A percentile compares a stretch with the other conserved stretches of the same genome.
These are phyloP conservation scores for Dothidotthia symphoricarpi DNA, from an alignment of 2,329 filamentous ascomycete species.

Conservation along the genomic window DNA sequence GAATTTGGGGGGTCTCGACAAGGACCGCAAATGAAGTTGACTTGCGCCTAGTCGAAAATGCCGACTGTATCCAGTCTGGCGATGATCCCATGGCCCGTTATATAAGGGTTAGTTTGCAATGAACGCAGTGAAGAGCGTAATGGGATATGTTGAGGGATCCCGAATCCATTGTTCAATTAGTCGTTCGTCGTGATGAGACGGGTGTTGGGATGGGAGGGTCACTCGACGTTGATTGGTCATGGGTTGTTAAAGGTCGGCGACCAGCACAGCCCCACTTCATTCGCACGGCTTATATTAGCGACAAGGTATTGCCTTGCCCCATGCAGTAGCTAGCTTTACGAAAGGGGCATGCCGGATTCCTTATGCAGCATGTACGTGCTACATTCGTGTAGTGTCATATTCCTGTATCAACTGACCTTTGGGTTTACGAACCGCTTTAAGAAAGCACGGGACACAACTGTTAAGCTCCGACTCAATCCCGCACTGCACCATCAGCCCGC, in stretches of 20 bases:
- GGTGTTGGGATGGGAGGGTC: slow-evolving; percentile 7
- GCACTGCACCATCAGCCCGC: too few relatives aligned
- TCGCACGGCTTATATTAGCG: slow-evolving; percentile 17
- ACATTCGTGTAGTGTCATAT: slow-evolving; percentile 2
- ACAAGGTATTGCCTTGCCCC: slow-evolving; percentile 6
- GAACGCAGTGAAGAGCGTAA: too few relatives aligned
- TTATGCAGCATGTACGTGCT: slow-evolving; percentile 12
- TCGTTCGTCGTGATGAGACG: slow-evolving; percentile 3
- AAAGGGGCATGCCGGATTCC: slow-evolving; percentile 13
- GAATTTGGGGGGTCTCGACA: too few relatives aligned
- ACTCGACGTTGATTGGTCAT: slow-evolving; percentile 13
- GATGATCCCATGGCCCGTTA: too few relatives aligned
- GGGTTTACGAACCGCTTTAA: too few relatives aligned
- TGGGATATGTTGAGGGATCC: not conserved
- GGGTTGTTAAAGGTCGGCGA: slow-evolving; percentile 28
- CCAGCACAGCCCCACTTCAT: slow-evolving; percentile 26
- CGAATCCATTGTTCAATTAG: slow-evolving; percentile 4
- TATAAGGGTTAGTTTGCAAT: too few relatives aligned
- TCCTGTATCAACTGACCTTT: slow-evolving; percentile 1
- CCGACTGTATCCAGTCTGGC: too few relatives aligned
- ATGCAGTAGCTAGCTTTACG: slow-evolving; percentile 11
- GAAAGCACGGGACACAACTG: too few relatives aligned
- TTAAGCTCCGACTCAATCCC: too few relatives aligned
- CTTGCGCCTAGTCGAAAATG: too few relatives aligned
- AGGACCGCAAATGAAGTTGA: too few relatives aligned